Evolutionary conservation across 768 basidiomycete species (phyloP).

Genomic region (Leccinum longicurvipes): DNA sequence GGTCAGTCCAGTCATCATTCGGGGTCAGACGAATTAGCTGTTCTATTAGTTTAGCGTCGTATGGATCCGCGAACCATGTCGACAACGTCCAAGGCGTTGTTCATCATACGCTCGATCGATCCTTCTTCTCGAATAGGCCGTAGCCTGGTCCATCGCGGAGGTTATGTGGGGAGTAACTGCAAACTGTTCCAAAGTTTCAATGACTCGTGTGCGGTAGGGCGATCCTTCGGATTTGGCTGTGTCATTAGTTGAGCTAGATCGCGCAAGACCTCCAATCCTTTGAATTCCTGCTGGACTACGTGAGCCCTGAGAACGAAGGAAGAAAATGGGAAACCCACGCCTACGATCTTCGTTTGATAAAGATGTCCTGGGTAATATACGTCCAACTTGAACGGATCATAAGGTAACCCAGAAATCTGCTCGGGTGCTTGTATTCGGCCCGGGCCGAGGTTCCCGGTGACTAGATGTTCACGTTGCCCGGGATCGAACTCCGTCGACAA

Average conservation of each 20-base stretch:
- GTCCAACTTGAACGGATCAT: slow-evolving; percentile 31
- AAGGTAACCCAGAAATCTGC: slow-evolving; percentile 16
- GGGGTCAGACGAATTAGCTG: too few species aligned
- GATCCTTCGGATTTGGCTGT: slow-evolving; percentile 3
- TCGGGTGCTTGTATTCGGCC: slow-evolving; percentile 23
- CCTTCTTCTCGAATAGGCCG: slow-evolving; percentile 4
- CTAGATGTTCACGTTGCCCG: background rate
- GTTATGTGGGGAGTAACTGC: background rate
- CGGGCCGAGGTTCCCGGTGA: slow-evolving; percentile 6
- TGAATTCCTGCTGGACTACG: slow-evolving; percentile 1
- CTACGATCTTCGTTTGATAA: slow-evolving; percentile 17
- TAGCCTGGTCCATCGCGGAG: slow-evolving; percentile 11
- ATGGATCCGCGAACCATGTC: slow-evolving; percentile 10
- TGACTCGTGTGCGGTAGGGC: background rate
- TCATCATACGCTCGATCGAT: slow-evolving; percentile 13
- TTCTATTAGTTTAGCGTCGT: background rate
- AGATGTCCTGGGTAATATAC: slow-evolving; percentile 28
- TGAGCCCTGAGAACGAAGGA: background rate
- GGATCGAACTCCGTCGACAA: slow-evolving; percentile 29
- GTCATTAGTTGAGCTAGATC: slow-evolving; percentile 7
- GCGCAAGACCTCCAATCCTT: background rate
- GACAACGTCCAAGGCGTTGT: slow-evolving; percentile 12
- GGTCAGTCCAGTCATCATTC: background rate
- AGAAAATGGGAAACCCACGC: background rate
- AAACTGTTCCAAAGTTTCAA: slow-evolving; percentile 9